Base-by-base conservation (phyloP, 805 yeast genomes). In the Ogataea corticis region DNA sequence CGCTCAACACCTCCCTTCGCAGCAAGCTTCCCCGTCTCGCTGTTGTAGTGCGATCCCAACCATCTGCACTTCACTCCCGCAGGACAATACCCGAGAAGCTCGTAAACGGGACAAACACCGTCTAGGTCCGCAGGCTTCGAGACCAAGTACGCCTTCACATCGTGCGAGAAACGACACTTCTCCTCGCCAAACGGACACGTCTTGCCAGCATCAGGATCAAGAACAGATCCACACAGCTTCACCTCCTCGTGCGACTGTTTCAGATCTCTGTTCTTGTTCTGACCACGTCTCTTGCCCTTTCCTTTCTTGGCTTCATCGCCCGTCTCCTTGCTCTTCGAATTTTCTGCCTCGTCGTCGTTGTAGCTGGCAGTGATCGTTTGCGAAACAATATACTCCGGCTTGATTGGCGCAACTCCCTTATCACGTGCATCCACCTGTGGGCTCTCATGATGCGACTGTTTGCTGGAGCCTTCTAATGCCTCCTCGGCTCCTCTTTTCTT, bases 41-140 rank as follows among this genome's bases (percentile, higher is more conserved):
- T 60, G 54, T 76, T 62, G 58, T 70, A 76, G 68, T 94, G 98
- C 13, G 87, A 78, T 3, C 77, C 69, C 46, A 94, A 75, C 88
- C 96, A 94, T 57, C 97, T 79, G 69, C 99, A 94, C 64, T 88
- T 92, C 56, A 87, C 68, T 0, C 99, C 99, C 50, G 85, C 78
- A 3, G 96, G 96, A 72, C 99, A 94, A 59, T 80, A 83, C 0
- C 99, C 99, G 29, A 88, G 71, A 1, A 86, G 84, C 28, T 70
- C 71, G 61, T 70, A 90, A 3, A 88, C 96, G 0, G 99, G 98
- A 67, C 99, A 94, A 1, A 58, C 59, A 0, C 96, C 95, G 9
- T 74, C 78, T 17, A 88, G 68, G 62, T 94, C 98, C 0, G 67
- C 73, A 1, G 81, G 85, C 63, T 94, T 92, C 18, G 77, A 63